These are phyloP conservation scores for Liriodendron chinense DNA, from an alignment of 164 flowering plant genomes.

Conservation along the genomic window DNA sequence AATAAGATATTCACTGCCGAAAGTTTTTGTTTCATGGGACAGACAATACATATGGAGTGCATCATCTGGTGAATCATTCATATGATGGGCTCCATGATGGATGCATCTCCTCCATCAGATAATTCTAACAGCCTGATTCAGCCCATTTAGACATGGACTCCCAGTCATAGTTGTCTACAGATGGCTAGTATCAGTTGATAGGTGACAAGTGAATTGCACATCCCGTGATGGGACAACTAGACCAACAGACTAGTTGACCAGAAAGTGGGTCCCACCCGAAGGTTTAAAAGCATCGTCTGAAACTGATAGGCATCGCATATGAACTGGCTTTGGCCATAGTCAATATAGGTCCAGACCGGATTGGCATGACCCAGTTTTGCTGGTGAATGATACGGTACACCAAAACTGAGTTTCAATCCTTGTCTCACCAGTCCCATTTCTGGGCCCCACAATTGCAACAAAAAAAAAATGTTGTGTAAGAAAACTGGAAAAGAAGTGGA, in stretches of 20 bases:
- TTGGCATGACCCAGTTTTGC: too few species aligned
- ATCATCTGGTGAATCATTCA: not conserved
- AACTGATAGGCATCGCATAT: not conserved
- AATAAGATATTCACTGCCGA: not conserved
- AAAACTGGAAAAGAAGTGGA: not conserved
- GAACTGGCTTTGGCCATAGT: not conserved
- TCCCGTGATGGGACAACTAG: not conserved
- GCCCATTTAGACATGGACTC: not conserved
- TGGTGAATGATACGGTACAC: too few species aligned
- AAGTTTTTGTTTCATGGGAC: not conserved
- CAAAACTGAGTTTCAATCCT: too few species aligned
- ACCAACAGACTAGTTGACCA: not conserved
- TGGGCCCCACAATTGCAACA: too few species aligned
- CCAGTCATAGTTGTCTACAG: not conserved
- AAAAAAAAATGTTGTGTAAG: too few species aligned
- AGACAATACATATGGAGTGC: not conserved
- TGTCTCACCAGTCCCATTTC: too few species aligned
- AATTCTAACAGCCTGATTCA: not conserved
- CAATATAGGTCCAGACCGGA: too few species aligned
- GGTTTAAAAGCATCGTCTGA: not conserved
- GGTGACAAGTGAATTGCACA: not conserved
- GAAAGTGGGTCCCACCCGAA: not conserved
- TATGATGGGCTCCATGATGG: not conserved
- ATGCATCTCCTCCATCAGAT: not conserved
- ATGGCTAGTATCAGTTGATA: not conserved